Base-by-base conservation (phyloP, 768 basidiomycete species). In the Boletus subparvulus region DNA sequence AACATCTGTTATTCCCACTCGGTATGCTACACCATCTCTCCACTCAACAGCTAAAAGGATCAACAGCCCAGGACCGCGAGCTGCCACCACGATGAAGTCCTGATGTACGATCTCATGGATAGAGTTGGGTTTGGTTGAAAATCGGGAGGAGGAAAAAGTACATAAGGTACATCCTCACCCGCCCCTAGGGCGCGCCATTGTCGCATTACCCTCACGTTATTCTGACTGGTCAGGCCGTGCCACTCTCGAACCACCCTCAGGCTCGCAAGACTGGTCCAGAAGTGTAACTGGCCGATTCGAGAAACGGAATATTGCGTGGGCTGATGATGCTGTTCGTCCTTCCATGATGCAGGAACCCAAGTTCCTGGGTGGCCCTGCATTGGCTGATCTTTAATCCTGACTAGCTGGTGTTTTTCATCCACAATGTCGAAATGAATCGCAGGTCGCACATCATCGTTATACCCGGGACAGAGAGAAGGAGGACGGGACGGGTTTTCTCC, bases 201-300 rank as follows among this genome's bases (percentile, higher is more conserved):
- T 42, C 56, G 28, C 28, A 28, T 28, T 28, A 28, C 28, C 28
- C 28, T 28, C 28, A 28, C 28, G 28, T 28, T 28, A 3, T 28
- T 1, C 6, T 28, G 28, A 28, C 28, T 28, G 28, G 28, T 6
- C 28, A 7, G 28, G 28, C 28, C 28, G 28, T 7, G 28, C 28
- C 28, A 28, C 28, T 28, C 28, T 28, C 28, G 56, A 16, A 49
- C 7, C 0, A 8, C 41, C 16, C 16, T 50, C 30, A 50, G 2
- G 17, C 40, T 61, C 7, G 51, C 63, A 41, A 44, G 6, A 24
- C 53, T 55, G 5, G 63, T 65, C 63, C 63, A 64, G 24, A 65
- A 64, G 24, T 36, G 26, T 11, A 64, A 19, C 2, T 48, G 63
- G 11, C 63, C 63, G 2, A 56, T 30, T 33, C 2, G 44, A 1